Evolutionary conservation across 2,329 filamentous ascomycete species (phyloP), one percentile per base, ranked within the genome.

Genomic region (Colletotrichum sp.): DNA sequence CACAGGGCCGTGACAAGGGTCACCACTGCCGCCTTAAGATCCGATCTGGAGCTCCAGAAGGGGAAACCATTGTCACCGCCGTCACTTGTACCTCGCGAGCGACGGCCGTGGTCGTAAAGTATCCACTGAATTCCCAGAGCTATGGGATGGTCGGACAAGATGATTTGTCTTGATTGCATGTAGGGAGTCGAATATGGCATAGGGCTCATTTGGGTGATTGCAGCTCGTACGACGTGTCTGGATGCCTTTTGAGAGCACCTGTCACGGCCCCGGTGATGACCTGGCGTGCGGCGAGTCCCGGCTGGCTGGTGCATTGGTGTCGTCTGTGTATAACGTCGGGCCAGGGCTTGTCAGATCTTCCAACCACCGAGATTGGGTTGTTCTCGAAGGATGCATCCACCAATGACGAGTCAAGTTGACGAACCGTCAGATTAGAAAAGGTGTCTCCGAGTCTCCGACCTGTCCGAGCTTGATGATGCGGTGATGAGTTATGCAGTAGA

Each of bases 1-100:
- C 72, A 76, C 72, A 62, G 72, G 67, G 75, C 72, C 52, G 72
- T 76, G 75, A 52, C 72, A 69, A 69, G 74, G 74, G 65, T 69
- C 26, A 32, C 55, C 28, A 74, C 65, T 62, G 22, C 65, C 59
- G 48, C 71, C 64, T 60, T 65, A 74, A 62, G 71, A 65, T 73
- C 71, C 70, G 70, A 74, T 68, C 74, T 75, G 64, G 64, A 34
- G 48, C 28, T 68, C 39, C 71, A 68, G 44, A 59, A 52, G 57
- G 26, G 59, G 55, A 28, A 34, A 18, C 28, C 36, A 52, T 36
- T n/a, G 55, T 72, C 59, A 65, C 34, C 48, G 36, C 69, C 39
- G 52, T 65, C 55, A 36, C 26, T 70, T 39, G 32, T 44, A 30
- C 24, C 24, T 65, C 32, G 62, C 44, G 68, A 71, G 39, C 28